phyloP scores from a whole-genome alignment of 768 basidiomycete genomes.

The Boletus edulis region DNA sequence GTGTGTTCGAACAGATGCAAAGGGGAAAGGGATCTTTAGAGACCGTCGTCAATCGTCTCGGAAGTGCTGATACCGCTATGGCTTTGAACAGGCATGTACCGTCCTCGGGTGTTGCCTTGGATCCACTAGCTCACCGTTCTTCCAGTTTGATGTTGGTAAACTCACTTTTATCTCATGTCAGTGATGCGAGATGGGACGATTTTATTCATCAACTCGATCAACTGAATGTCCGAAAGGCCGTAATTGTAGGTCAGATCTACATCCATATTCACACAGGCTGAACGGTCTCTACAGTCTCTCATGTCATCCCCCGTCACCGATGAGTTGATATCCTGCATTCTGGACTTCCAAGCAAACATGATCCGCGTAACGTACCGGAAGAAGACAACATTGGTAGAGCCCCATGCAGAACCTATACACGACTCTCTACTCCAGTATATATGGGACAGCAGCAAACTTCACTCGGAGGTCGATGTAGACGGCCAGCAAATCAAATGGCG shows the following conservation, averaged over 20 bases:
- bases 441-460: conserved; percentile 62
- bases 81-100: conserved; percentile 67
- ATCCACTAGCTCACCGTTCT: conserved; percentile 7
- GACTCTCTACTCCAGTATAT: conserved; percentile 57
- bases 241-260: conserved; percentile 55
- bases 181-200: conserved; percentile 73
- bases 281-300: conserved; percentile 50
- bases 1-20: conserved; percentile 81
- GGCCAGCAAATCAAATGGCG: conserved; percentile 66
- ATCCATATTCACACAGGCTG: conserved; percentile 2
- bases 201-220: conserved; percentile 74
- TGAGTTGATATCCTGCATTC: conserved; percentile 77
- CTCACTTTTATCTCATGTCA: conserved; percentile 77
- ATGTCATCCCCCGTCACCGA: conserved; percentile 82
- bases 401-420: conserved; percentile 59
- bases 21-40: conserved; percentile 69
- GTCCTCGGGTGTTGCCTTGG: not conserved
- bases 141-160: conserved; percentile 87
- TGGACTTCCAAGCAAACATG: conserved; percentile 88
- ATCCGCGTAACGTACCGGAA: conserved; percentile 75
- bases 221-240: conserved; percentile 76
- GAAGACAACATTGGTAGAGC: conserved; percentile 76
- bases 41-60: conserved; percentile 77
- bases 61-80: conserved; percentile 83
- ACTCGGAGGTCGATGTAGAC: conserved; percentile 48